Percentiles rank a stretch among this genome's conserved stretches.
Evolutionary conservation across 345 rosid species (phyloP).

Genomic region (Linum usitatissimum): DNA sequence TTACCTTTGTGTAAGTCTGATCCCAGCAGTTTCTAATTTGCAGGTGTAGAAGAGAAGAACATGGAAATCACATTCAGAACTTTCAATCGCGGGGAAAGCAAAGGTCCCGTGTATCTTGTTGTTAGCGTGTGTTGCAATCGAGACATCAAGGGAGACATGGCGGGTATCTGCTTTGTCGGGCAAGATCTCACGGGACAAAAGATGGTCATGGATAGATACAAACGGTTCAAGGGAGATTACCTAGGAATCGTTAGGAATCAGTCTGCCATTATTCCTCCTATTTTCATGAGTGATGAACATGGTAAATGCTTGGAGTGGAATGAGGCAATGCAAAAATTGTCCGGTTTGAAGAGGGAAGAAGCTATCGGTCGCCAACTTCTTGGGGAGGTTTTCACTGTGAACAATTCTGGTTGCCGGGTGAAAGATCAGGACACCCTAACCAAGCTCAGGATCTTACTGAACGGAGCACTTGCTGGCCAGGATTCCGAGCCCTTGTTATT

Average conservation of each 20-base stretch:
- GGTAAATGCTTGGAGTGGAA: constrained; percentile 82
- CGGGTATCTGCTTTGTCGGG: constrained; percentile 70
- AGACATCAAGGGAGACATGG: constrained; percentile 40
- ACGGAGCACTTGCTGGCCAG: constrained; percentile 44
- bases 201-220: constrained; percentile 41
- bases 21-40: constrained; percentile 13
- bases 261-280: constrained; percentile 69
- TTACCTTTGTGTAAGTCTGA: constrained; percentile 4
- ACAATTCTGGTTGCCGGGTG: constrained; percentile 48
- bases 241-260: constrained; percentile 56
- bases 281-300: constrained; percentile 54
- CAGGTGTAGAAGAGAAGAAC: constrained; percentile 65
- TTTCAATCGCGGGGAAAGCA: constrained; percentile 34
- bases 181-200: constrained; percentile 71
- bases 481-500: constrained; percentile 47
- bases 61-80: constrained; percentile 58
- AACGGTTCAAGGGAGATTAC: constrained; percentile 60
- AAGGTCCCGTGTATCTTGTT: constrained; percentile 43
- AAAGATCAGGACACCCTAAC: constrained; percentile 62
- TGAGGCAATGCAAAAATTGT: constrained; percentile 63
- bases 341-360: constrained; percentile 72
- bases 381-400: constrained; percentile 64
- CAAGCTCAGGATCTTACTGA: constrained; percentile 50
- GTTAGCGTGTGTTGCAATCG: constrained; percentile 74
- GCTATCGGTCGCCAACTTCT: constrained; percentile 47